phyloP scores from a whole-genome alignment of 495 filamentous ascomycete genomes.

The Tirmania nivea region DNA sequence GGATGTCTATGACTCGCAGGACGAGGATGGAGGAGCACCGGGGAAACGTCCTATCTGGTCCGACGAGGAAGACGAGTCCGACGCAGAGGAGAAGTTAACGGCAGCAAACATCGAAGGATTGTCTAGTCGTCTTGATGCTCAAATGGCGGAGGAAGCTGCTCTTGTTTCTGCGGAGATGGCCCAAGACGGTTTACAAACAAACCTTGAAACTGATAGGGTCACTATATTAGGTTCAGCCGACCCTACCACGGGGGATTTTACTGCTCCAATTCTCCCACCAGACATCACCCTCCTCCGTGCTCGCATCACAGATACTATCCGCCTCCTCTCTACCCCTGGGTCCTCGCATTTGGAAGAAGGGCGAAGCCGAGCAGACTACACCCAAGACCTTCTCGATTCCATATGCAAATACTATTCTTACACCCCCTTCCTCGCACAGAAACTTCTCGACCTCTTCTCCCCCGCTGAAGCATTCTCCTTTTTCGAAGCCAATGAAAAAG shows the following conservation, averaged over 20 bases:
- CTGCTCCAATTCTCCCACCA: constrained; percentile 38
- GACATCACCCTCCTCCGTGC: constrained; percentile 77
- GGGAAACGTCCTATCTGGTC: constrained; percentile 51
- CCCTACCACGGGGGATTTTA: constrained; percentile 29
- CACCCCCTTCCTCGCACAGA: constrained; percentile 61
- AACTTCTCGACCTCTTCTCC: constrained; percentile 74
- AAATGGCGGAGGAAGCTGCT: constrained; percentile 45
- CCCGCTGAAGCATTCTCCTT: constrained; percentile 91
- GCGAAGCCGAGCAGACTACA: constrained; percentile 70
- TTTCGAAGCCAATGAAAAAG: constrained; percentile 93
- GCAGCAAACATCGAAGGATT: constrained; percentile 92
- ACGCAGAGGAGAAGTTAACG: constrained; percentile 75
- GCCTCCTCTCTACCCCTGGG: constrained; percentile 63
- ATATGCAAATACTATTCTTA: constrained; percentile 60
- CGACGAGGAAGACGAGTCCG: constrained; percentile 77
- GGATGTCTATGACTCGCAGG: constrained; percentile 45
- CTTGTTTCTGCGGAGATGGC: constrained; percentile 66
- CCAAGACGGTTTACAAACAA: constrained; percentile 68
- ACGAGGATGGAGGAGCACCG: constrained; percentile 29
- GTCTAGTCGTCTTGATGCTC: constrained; percentile 54
- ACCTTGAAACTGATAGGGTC: constrained; percentile 65
- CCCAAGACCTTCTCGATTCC: constrained; percentile 64
- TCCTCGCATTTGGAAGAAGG: constrained; percentile 53
- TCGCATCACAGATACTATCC: constrained; percentile 79
- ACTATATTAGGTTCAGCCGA: constrained; percentile 42